These are phyloP conservation scores for Gossypium stocksii DNA, from an alignment of 345 rosid genomes.

Conservation along the genomic window DNA sequence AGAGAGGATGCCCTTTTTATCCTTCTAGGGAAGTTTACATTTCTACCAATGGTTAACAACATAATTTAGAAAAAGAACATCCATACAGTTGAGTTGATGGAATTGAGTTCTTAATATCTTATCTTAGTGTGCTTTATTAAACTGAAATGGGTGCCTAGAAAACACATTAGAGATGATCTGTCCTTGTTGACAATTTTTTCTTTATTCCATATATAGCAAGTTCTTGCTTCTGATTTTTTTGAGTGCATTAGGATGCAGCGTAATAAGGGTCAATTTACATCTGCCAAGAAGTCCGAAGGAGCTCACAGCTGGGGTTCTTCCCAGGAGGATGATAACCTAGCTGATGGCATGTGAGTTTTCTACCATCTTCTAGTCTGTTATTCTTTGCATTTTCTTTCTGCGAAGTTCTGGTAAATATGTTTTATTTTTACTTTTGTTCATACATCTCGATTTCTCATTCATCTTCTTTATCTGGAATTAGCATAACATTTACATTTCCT, in stretches of 20 bases:
- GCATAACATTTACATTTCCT: background rate
- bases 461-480: background rate
- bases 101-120: background rate
- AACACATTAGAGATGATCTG: background rate
- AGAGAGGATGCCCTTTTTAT: background rate
- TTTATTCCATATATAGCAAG: background rate
- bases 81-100: background rate
- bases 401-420: background rate
- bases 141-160: background rate
- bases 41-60: background rate
- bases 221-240: slow-evolving; percentile 12
- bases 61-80: background rate
- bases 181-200: background rate
- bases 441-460: background rate
- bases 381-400: background rate
- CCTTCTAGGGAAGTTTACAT: slow-evolving; percentile 1
- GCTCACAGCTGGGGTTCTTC: slow-evolving; percentile 44
- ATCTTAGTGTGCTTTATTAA: background rate
- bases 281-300: slow-evolving; percentile 75
- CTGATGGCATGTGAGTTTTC: slow-evolving; percentile 63
- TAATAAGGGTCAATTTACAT: slow-evolving; percentile 95
- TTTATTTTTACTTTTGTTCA: background rate
- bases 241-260: slow-evolving; percentile 77
- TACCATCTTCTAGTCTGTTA: background rate
- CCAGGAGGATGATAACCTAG: slow-evolving; percentile 66